Conservation (phyloP, 805 yeast genomes). For the Wickerhamiella azyma region DNA sequence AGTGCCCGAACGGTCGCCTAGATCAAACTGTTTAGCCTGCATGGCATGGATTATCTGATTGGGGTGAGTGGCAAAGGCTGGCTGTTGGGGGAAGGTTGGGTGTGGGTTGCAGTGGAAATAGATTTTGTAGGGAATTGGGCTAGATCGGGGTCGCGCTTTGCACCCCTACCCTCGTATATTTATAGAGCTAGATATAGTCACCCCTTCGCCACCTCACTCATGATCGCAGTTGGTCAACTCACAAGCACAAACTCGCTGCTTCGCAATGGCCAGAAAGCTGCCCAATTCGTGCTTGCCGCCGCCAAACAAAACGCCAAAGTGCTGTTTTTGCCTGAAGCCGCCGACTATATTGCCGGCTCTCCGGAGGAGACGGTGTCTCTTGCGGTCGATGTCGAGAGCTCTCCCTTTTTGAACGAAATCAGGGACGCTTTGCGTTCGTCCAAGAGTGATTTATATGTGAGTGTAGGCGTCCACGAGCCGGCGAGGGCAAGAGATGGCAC, state of each 20-base stretch:
- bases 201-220: conserved; percentile 29
- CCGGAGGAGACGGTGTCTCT: conserved; percentile 50
- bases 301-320: conserved; percentile 46
- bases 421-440: conserved; percentile 38
- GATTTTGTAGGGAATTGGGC: too few species aligned
- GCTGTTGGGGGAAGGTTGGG: too few species aligned
- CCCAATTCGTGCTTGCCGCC: conserved; percentile 50
- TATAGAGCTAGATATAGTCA: conserved; percentile 15
- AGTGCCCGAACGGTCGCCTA: conserved; percentile 35
- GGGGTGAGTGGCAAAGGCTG: too few species aligned
- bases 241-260: conserved; percentile 54
- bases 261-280: conserved; percentile 47
- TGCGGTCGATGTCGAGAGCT: conserved; percentile 34
- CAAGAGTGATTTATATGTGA: conserved; percentile 39
- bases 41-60: not conserved
- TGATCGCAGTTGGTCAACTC: conserved; percentile 76
- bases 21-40: not conserved
- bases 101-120: too few species aligned
- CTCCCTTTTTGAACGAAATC: conserved; percentile 33
- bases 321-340: conserved; percentile 83
- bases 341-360: conserved; percentile 69
- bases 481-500: conserved; percentile 24
- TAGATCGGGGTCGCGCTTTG: too few species aligned
- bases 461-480: conserved; percentile 86
- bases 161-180: too few species aligned